Percentiles rank a stretch among this genome's conserved stretches.
Conservation (phyloP, 75 land plant genomes). For the Ceratopteris richardii region DNA sequence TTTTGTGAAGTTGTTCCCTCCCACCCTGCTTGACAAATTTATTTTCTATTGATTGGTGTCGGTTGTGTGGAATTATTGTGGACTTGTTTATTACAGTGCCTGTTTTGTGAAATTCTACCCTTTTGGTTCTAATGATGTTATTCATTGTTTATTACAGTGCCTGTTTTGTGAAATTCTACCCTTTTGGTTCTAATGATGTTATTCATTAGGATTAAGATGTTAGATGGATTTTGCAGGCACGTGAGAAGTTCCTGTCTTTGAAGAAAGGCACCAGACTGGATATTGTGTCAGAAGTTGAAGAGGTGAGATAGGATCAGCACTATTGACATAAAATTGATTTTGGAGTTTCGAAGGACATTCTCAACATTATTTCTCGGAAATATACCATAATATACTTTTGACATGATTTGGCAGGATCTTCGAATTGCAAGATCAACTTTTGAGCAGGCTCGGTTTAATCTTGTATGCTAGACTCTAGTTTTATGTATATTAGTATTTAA, state of each 20-base stretch:
- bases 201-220: too few relatives aligned
- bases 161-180: too few relatives aligned
- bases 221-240: constrained; percentile 47
- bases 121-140: too few relatives aligned
- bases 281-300: constrained; percentile 67
- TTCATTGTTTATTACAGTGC: too few relatives aligned
- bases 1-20: too few relatives aligned
- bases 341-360: background rate
- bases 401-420: constrained; percentile 16
- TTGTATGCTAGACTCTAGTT: constrained; percentile 11
- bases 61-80: too few relatives aligned
- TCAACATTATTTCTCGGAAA: background rate
- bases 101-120: too few relatives aligned
- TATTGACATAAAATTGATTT: background rate
- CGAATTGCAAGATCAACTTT: constrained; percentile 27
- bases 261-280: constrained; percentile 77
- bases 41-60: too few relatives aligned
- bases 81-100: too few relatives aligned
- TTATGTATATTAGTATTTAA: background rate
- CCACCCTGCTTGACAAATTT: too few relatives aligned
- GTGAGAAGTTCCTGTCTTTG: constrained; percentile 83
- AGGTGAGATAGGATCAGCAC: constrained; percentile 43
- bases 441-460: constrained; percentile 35
- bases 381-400: background rate
- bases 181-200: too few relatives aligned